A percentile compares a stretch with the other conserved stretches of the same genome.
These are phyloP conservation scores for Coniferiporia weirii DNA, from an alignment of 1,284 basidiomycete species.

Conservation along the genomic window DNA sequence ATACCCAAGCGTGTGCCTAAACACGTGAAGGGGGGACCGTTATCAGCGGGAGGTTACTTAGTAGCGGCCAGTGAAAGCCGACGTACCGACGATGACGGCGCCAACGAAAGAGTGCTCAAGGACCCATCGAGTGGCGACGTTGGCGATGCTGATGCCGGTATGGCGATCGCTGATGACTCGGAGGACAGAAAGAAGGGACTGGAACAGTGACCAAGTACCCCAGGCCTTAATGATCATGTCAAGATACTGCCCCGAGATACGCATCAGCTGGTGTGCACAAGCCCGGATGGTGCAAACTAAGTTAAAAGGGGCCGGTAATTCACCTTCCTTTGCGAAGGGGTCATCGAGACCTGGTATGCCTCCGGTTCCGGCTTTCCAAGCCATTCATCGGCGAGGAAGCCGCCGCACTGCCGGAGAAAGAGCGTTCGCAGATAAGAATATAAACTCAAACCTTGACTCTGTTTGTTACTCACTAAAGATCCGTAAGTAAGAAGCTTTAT, in stretches of 20 bases:
- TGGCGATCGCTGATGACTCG: constrained; percentile 64
- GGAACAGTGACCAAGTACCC: constrained; percentile 74
- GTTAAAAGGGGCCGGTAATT: constrained; percentile 18
- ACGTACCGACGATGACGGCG: constrained; percentile 70
- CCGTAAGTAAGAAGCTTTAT: constrained; percentile 79
- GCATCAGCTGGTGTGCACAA: background rate
- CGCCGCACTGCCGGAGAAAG: constrained; percentile 56
- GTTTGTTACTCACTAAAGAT: constrained; percentile 51
- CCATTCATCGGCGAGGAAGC: constrained; percentile 76
- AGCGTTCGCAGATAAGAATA: background rate
- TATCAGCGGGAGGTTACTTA: background rate
- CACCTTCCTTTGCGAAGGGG: constrained; percentile 79
- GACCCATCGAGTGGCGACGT: constrained; percentile 76
- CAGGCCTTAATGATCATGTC: constrained; percentile 75
- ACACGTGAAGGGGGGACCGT: background rate
- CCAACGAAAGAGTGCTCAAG: constrained; percentile 74
- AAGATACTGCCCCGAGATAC: constrained; percentile 52
- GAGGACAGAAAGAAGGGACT: constrained; percentile 53
- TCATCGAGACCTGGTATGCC: constrained; percentile 56
- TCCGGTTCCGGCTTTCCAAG: constrained; percentile 64
- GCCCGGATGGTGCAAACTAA: background rate
- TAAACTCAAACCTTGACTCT: background rate
- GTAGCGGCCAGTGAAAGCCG: background rate
- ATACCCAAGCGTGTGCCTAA: constrained; percentile 69
- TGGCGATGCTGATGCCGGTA: constrained; percentile 64